Conservation (phyloP, 805 yeast genomes). For the Kazachstania kunashirensis region DNA sequence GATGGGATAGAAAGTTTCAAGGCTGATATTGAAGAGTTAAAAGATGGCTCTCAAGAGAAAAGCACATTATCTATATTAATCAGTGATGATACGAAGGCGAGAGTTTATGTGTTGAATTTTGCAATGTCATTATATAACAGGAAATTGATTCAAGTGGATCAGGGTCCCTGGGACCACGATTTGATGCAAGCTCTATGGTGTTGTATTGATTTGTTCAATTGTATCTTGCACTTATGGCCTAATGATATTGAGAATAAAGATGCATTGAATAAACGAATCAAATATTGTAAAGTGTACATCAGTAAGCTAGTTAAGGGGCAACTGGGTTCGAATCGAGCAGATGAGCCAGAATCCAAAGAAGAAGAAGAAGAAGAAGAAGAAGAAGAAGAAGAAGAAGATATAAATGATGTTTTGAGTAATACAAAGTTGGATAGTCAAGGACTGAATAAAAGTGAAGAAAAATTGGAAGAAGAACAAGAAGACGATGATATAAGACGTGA, state of each 20-base stretch:
- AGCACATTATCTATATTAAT: slow-evolving; percentile 36
- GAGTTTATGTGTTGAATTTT: slow-evolving; percentile 47
- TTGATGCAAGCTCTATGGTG: slow-evolving; percentile 27
- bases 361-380: slow-evolving; percentile 1
- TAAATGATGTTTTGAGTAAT: background rate
- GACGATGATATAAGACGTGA: slow-evolving; percentile 3
- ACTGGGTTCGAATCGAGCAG: slow-evolving; percentile 6
- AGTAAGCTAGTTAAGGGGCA: slow-evolving; percentile 21
- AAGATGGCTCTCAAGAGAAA: slow-evolving; percentile 19
- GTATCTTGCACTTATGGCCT: slow-evolving; percentile 19
- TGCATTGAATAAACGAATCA: slow-evolving; percentile 16
- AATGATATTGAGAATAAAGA: slow-evolving; percentile 4
- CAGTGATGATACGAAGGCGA: slow-evolving; percentile 48
- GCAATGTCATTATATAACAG: slow-evolving; percentile 47
- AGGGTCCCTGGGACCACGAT: slow-evolving; percentile 34
- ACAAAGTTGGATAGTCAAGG: too few relatives aligned
- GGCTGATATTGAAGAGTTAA: slow-evolving; percentile 20
- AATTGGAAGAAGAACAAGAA: background rate
- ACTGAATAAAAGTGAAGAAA: too few relatives aligned
- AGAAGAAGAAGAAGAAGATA: slow-evolving; percentile 1
- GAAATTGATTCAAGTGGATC: slow-evolving; percentile 37
- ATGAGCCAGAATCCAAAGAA: slow-evolving; percentile 1
- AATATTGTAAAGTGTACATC: slow-evolving; percentile 24
- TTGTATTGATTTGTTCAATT: slow-evolving; percentile 20
- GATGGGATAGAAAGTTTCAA: slow-evolving; percentile 62